Percentiles rank a stretch among this genome's conserved stretches.
Conservation (phyloP, 2,329 filamentous ascomycete genomes). For the Orbilia oligospora region DNA sequence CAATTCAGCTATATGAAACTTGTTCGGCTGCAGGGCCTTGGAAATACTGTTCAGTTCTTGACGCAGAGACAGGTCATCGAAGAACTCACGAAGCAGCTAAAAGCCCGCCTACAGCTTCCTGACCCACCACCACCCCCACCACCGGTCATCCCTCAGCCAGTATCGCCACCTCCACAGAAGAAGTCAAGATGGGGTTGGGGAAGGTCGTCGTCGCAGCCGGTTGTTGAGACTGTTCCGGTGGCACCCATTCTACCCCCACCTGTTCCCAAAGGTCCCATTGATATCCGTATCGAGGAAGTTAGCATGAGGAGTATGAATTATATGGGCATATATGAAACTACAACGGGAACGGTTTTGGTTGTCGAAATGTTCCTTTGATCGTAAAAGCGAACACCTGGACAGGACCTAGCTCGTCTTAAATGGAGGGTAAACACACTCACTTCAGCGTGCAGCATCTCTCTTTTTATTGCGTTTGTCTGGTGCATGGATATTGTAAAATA, state of each 20-base stretch:
- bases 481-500: slow-evolving; percentile 31
- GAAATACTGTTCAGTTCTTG: slow-evolving; percentile 56
- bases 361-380: slow-evolving; percentile 51
- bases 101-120: slow-evolving; percentile 46
- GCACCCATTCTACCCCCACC: slow-evolving; percentile 37
- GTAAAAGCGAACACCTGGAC: background rate
- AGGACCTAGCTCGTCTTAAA: background rate
- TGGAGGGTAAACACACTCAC: background rate
- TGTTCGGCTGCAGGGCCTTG: slow-evolving; percentile 42
- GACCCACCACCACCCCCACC: slow-evolving; percentile 44
- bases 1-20: slow-evolving; percentile 54
- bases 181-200: slow-evolving; percentile 59
- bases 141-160: slow-evolving; percentile 29
- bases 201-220: slow-evolving; percentile 27
- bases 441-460: background rate
- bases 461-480: slow-evolving; percentile 5
- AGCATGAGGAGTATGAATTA: slow-evolving; percentile 59
- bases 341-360: slow-evolving; percentile 51
- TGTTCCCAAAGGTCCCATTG: slow-evolving; percentile 36
- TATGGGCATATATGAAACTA: slow-evolving; percentile 56
- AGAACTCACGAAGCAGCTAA: slow-evolving; percentile 52
- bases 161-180: slow-evolving; percentile 52
- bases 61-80: slow-evolving; percentile 55
- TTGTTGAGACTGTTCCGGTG: background rate
- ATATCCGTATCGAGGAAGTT: slow-evolving; percentile 56